A percentile compares a stretch with the other conserved stretches of the same genome.
Evolutionary conservation across 768 basidiomycete genomes (phyloP).

Genomic region (Panaeolus cyanescens): DNA sequence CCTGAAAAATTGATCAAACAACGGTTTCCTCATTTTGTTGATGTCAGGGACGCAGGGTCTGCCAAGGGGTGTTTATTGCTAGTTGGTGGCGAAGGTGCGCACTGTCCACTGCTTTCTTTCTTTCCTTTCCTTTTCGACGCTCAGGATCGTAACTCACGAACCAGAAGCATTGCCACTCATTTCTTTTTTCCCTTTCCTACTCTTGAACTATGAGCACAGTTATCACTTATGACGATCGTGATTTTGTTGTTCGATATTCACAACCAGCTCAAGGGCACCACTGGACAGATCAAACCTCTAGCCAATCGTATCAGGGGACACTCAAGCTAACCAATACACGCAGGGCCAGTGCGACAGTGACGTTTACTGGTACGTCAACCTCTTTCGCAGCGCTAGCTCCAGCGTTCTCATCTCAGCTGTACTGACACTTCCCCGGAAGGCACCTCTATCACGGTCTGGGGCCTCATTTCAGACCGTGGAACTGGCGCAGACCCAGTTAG

Average conservation of each 20-base stretch:
- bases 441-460: constrained; percentile 9
- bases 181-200: neutral
- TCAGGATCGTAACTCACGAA: neutral
- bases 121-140: too few relatives aligned
- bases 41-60: too few relatives aligned
- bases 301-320: neutral
- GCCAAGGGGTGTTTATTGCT: too few relatives aligned
- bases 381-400: too few relatives aligned
- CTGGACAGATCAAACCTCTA: constrained; percentile 5
- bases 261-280: constrained; percentile 8
- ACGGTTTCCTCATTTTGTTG: too few relatives aligned
- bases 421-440: neutral
- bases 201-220: neutral
- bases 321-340: constrained; percentile 8
- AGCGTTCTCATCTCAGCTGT: neutral
- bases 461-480: constrained; percentile 5
- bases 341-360: constrained; percentile 8
- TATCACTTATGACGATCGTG: constrained; percentile 5
- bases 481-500: constrained; percentile 1
- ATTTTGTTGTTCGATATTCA: constrained; percentile 7
- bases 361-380: constrained; percentile 8
- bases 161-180: neutral
- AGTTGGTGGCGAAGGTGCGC: too few relatives aligned
- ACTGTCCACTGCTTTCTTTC: too few relatives aligned
- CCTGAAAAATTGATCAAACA: too few relatives aligned